Evolutionary conservation across 441 rosid species (phyloP).

Genomic region (Euphorbia celastroides): DNA sequence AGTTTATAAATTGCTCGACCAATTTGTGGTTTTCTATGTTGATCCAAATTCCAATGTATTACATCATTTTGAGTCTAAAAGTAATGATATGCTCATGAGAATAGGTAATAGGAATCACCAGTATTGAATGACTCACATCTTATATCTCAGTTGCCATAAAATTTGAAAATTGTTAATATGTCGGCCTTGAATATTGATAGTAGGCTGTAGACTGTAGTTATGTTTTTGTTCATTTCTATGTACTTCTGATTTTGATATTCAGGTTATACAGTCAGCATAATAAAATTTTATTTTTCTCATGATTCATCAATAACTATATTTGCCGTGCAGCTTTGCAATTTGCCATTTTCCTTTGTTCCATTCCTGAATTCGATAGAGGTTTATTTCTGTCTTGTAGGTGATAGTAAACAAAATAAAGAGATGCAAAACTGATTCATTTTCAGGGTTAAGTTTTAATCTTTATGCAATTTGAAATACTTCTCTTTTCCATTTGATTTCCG

Average conservation of each 20-base stretch:
- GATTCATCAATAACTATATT: background rate
- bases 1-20: background rate
- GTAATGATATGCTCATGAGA: no score
- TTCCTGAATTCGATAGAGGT: background rate
- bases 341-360: constrained; percentile 1
- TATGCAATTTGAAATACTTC: constrained; percentile 2
- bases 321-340: background rate
- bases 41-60: background rate
- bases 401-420: constrained; percentile 89
- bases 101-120: no score
- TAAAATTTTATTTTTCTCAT: background rate
- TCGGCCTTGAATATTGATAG: background rate
- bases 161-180: background rate
- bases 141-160: background rate
- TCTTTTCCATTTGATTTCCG: background rate
- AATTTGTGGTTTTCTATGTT: background rate
- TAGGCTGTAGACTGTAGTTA: background rate
- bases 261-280: background rate
- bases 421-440: constrained; percentile 88
- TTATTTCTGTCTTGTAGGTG: constrained; percentile 38
- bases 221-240: background rate
- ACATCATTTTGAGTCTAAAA: background rate
- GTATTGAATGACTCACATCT: background rate
- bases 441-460: constrained; percentile 42
- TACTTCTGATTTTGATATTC: background rate